Conservation (phyloP, 805 yeast species). For the Priceomyces haplophilus region DNA sequence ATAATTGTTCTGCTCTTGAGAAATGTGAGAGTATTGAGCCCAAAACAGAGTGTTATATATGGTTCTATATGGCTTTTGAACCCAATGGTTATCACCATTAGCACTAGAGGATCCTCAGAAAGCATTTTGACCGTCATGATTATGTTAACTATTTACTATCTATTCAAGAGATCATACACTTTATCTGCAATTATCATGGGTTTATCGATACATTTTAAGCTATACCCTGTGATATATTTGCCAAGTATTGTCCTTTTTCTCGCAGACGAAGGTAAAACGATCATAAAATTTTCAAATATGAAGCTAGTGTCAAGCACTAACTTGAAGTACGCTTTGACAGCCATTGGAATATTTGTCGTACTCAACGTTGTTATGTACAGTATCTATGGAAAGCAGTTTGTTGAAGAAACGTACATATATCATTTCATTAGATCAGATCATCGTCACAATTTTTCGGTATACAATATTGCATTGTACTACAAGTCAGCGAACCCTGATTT, state of each 20-base stretch:
- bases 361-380: slow-evolving; percentile 61
- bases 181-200: slow-evolving; percentile 56
- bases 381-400: slow-evolving; percentile 69
- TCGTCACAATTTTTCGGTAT: slow-evolving; percentile 90
- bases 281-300: slow-evolving; percentile 24
- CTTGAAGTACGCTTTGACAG: slow-evolving; percentile 25
- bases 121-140: slow-evolving; percentile 80
- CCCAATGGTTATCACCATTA: slow-evolving; percentile 92
- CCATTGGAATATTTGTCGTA: slow-evolving; percentile 41
- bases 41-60: slow-evolving; percentile 36
- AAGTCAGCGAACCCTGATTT: slow-evolving; percentile 38
- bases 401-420: slow-evolving; percentile 76
- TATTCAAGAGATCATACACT: slow-evolving; percentile 31
- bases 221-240: slow-evolving; percentile 85
- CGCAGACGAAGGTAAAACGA: slow-evolving; percentile 18
- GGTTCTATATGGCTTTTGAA: slow-evolving; percentile 80
- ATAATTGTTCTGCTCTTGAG: slow-evolving; percentile 29
- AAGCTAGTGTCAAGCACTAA: slow-evolving; percentile 39
- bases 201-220: slow-evolving; percentile 79
- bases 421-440: slow-evolving; percentile 86
- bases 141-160: slow-evolving; percentile 51
- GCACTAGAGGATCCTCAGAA: slow-evolving; percentile 92
- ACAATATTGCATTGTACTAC: slow-evolving; percentile 70
- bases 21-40: slow-evolving; percentile 14
- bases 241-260: slow-evolving; percentile 63